Base-by-base conservation (phyloP, 176 grass and related monocot species). In the Ensete glaucum region DNA sequence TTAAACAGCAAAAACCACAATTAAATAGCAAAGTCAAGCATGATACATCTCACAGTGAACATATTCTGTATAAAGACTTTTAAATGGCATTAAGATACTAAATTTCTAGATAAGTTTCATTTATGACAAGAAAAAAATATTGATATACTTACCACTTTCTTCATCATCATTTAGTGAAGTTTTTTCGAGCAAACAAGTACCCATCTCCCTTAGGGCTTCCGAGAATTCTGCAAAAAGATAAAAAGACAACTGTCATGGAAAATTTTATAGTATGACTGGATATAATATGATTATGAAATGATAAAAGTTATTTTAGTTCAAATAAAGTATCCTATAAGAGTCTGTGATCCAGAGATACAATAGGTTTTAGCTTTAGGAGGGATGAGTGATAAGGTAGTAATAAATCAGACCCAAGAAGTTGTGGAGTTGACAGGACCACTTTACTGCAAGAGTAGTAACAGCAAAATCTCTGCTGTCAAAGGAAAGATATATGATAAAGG, bases 131-230 rank as follows among this genome's bases (percentile, higher is more conserved):
- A 78, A 25, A 81, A 17, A 81, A 68, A 5, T 25, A 50, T 77
- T 72, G 1, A 73, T 86, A 58, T 62, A 77, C 89, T 81, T 81
- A 90, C 90, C 85, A 71, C 87, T 87, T 82, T 92, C 85, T 75
- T 97, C 93, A 22, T 97, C 85, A 1, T 88, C 81, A 75, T 85
- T 88, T 67, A 93, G 54, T 59, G 87, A 87, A 72, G 79, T 86
- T 82, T 87, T 97, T 69, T 90, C 85, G 62, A 97, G 90, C 50
- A 97, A 90, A 83, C 87, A 97, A 79, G 83, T 87, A 73, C 93
- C 93, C 83, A 88, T 92, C 90, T 93, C 93, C 67, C 85, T 85
- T 69, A 97, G 73, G 52, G 93, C 90, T 86, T 97, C 93, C 64
- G 87, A 83, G 83, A 97, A 93, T 79, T 97, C 93, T 97, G 90